Percentiles rank a stretch among this genome's conserved stretches.
Conservation (phyloP, 257 asterid genomes). For the Penstemon newberryi region DNA sequence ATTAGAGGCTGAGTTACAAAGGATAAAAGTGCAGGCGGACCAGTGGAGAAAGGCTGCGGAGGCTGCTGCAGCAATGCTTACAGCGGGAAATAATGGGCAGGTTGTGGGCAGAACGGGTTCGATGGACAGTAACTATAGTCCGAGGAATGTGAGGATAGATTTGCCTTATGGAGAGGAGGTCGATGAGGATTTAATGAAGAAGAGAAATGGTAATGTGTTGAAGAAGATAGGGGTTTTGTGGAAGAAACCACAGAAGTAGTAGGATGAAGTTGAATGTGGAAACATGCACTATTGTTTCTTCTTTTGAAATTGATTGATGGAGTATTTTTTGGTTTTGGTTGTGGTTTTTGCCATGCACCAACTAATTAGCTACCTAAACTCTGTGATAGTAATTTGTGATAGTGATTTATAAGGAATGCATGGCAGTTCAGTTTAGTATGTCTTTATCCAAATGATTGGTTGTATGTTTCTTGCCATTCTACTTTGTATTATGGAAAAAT, state of each 20-base stretch:
- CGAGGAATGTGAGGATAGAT: constrained; percentile 45
- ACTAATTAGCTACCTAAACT: too few species aligned
- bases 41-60: constrained; percentile 99
- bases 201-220: constrained; percentile 78
- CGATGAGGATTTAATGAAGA: constrained; percentile 70
- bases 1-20: constrained; percentile 69
- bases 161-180: constrained; percentile 66
- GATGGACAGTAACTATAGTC: constrained; percentile 70
- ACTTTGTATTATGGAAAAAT: too few species aligned
- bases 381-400: too few species aligned
- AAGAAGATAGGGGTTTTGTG: constrained; percentile 73
- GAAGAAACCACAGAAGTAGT: constrained; percentile 84
- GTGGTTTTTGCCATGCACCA: too few species aligned
- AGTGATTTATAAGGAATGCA: too few species aligned
- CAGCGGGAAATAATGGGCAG: constrained; percentile 71
- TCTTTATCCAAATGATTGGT: too few species aligned
- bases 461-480: too few species aligned
- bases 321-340: too few species aligned
- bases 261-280: not conserved
- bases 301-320: too few species aligned
- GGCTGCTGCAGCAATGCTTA: constrained; percentile 83
- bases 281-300: too few species aligned
- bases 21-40: constrained; percentile 79
- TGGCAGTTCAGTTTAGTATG: too few species aligned
- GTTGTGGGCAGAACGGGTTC: constrained; percentile 73